Base-by-base conservation (phyloP, 768 basidiomycete genomes). In the Ramaria sp. region DNA sequence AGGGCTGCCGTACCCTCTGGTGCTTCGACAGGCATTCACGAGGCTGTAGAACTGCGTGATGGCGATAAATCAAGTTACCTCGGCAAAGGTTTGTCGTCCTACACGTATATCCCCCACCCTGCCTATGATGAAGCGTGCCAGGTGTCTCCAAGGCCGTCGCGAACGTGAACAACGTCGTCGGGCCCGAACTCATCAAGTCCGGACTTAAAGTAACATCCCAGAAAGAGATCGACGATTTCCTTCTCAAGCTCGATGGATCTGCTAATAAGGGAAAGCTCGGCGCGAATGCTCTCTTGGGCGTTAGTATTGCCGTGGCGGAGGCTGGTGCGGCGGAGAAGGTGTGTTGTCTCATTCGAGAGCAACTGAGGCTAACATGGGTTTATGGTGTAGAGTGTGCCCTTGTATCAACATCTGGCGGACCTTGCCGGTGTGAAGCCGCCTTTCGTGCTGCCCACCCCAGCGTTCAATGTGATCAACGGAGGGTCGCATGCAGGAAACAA, bases 391-490 rank as follows among this genome's bases (percentile, higher is more conserved):
- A 88, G 84, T 59, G 78, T 97, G 55, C 94, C 96, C 51, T 84
- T 95, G 63, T 98, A 97, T 81, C 83, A 89, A 70, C 92, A 97
- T 79, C 82, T 98, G 63, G 96, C 94, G 48, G 88, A 91, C 61
- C 86, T 99, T 63, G 91, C 96, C 58, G 95, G 95, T 64, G 81
- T 95, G 73, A 91, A 94, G 74, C 78, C 91, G 53, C 95, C 96
- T 46, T 97, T 85, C 72, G 79, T 91, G 59, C 86, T 98, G 66
- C 96, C 96, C 60, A 75, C 74, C 69, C 96, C 96, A 49, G 84
- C 90, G 59, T 93, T 99, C 82, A 99, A 99, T 71, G 96, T 99
- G 66, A 99, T 99, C 79, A 99, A 99, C 75, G 96, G 96, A 72
- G 96, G 96, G 62, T 97, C 95, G 61, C 96, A 99, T 70, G 96